Evolutionary conservation across 2,329 filamentous ascomycete species (phyloP).

Genomic region (Lithohypha guttulata): DNA sequence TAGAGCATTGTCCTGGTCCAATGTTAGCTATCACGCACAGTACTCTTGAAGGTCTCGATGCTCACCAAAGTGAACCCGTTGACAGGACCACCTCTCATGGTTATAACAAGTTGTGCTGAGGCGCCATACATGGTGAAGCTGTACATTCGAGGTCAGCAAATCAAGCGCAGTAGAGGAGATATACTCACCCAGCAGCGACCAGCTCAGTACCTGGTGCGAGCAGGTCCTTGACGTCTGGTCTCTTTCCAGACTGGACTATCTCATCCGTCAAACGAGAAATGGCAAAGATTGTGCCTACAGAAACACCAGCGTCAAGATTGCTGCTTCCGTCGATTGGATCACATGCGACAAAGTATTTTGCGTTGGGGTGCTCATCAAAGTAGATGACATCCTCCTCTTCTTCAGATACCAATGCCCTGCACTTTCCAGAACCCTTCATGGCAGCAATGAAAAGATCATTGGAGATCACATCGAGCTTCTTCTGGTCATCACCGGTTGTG

Average conservation of each 20-base stretch:
- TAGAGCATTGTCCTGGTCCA: slow-evolving; percentile 62
- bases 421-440: slow-evolving; percentile 87
- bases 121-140: slow-evolving; percentile 99
- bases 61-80: slow-evolving; percentile 81
- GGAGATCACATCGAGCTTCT: slow-evolving; percentile 98
- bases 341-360: slow-evolving; percentile 88
- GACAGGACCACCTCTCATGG: slow-evolving; percentile 83
- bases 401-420: slow-evolving; percentile 88
- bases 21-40: neutral
- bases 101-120: slow-evolving; percentile 90
- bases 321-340: slow-evolving; percentile 97
- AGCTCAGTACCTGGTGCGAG: slow-evolving; percentile 83
- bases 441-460: slow-evolving; percentile 95
- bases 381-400: slow-evolving; percentile 89
- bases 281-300: slow-evolving; percentile 93
- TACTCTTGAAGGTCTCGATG: neutral
- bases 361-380: slow-evolving; percentile 62
- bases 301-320: slow-evolving; percentile 95
- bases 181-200: slow-evolving; percentile 48
- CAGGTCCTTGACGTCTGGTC: slow-evolving; percentile 59
- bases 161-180: too few species aligned
- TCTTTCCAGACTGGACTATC: slow-evolving; percentile 37
- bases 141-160: too few species aligned
- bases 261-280: slow-evolving; percentile 80
- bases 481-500: slow-evolving; percentile 93